Conservation (phyloP, 345 rosid genomes). For the Sonneratia caseolaris region DNA sequence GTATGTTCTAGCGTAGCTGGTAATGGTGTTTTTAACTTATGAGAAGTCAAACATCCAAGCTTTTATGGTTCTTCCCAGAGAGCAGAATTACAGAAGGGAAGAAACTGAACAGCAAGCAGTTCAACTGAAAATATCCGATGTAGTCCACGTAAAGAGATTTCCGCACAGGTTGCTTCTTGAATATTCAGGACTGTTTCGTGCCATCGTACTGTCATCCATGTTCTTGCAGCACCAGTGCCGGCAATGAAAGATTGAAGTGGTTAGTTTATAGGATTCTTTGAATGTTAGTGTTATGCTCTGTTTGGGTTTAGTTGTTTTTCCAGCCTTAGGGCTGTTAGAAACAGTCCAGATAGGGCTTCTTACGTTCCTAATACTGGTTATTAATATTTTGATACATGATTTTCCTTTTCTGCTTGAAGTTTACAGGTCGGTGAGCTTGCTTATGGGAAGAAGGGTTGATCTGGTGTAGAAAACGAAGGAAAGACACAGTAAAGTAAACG, state of each 20-base stretch:
- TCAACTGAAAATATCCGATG: constrained; percentile 2
- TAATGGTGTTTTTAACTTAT: no score
- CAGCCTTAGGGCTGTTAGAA: neutral
- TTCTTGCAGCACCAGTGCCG: constrained; percentile 44
- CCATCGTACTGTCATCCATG: constrained; percentile 23
- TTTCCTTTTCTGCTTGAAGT: constrained; percentile 35
- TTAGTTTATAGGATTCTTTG: constrained; percentile 14
- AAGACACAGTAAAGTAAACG: neutral
- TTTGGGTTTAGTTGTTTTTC: neutral
- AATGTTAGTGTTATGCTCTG: neutral
- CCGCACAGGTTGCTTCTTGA: constrained; percentile 43
- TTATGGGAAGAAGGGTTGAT: constrained; percentile 37
- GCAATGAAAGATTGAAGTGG: constrained; percentile 44
- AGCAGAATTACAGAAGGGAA: neutral
- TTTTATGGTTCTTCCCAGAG: neutral
- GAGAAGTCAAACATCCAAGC: neutral
- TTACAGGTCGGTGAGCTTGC: constrained; percentile 71
- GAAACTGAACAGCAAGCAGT: constrained; percentile 3
- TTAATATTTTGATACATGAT: constrained; percentile 12
- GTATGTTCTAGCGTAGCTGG: no score
- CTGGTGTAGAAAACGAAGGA: neutral
- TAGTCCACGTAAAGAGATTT: constrained; percentile 13
- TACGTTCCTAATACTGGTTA: no score
- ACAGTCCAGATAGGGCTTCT: neutral
- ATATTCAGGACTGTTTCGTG: constrained; percentile 34